Percentiles rank a stretch among this genome's conserved stretches.
phyloP scores from a whole-genome alignment of 1,139 yeast genomes.

The Blastobotrys elegans region DNA sequence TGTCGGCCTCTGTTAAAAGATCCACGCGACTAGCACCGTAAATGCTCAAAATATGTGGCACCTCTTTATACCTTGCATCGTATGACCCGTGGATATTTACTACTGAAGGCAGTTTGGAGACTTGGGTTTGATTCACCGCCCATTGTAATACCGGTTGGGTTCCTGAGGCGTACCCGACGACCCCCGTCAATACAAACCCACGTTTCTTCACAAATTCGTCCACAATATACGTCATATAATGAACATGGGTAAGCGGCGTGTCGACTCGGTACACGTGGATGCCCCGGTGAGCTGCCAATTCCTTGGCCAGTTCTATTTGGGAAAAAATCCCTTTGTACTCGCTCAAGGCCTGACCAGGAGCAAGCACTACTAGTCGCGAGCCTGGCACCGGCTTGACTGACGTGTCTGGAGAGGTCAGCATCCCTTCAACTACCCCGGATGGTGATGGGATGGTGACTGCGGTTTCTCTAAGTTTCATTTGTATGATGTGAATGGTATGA shows the following conservation, averaged over 20 bases:
- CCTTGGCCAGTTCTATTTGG: conserved; percentile 58
- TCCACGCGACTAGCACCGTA: conserved; percentile 67
- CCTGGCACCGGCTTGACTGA: conserved; percentile 8
- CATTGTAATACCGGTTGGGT: conserved; percentile 69
- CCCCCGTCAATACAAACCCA: conserved; percentile 45
- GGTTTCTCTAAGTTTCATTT: no score
- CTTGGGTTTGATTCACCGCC: conserved; percentile 53
- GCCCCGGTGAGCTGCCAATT: conserved; percentile 52
- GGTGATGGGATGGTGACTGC: no score
- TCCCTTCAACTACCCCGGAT: conserved; percentile 16
- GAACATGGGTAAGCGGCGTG: conserved; percentile 42
- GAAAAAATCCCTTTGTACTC: conserved; percentile 81
- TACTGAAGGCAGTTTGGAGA: conserved; percentile 39
- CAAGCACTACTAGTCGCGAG: conserved; percentile 40
- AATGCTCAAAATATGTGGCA: conserved; percentile 54
- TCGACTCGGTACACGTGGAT: conserved; percentile 58
- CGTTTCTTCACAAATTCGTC: conserved; percentile 35
- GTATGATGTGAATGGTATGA: no score
- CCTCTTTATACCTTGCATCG: conserved; percentile 32
- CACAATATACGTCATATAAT: conserved; percentile 49
- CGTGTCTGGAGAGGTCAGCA: conserved; percentile 17
- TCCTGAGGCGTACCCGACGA: conserved; percentile 81
- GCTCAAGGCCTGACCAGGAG: conserved; percentile 77
- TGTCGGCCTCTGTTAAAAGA: conserved; percentile 57
- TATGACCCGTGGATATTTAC: conserved; percentile 72